Evolutionary conservation across 331 rosid genomes (phyloP).

Genomic region (Malus hybrid): DNA sequence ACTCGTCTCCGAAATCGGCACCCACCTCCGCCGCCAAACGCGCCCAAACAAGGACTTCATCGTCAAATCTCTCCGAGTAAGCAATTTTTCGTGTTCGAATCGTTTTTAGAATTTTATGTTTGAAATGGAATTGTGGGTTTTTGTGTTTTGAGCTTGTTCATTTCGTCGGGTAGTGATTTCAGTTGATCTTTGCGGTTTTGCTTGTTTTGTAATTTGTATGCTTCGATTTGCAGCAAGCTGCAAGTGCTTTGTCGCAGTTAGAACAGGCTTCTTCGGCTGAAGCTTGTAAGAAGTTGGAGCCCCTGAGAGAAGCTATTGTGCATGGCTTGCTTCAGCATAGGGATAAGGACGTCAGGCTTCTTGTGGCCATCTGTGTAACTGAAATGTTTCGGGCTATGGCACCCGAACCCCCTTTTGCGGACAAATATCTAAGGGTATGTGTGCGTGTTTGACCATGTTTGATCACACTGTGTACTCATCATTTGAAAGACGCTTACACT

Average conservation of each 20-base stretch:
- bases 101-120: neutral
- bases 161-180: neutral
- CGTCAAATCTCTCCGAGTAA: constrained; percentile 65
- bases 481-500: neutral
- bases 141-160: neutral
- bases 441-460: neutral
- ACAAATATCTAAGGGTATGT: constrained; percentile 58
- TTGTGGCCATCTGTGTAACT: constrained; percentile 60
- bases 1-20: constrained; percentile 50
- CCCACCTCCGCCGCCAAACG: constrained; percentile 40
- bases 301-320: constrained; percentile 39
- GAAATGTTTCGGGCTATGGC: constrained; percentile 75
- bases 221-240: constrained; percentile 53
- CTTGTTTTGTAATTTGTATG: neutral
- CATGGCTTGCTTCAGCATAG: constrained; percentile 45
- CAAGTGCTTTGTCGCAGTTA: constrained; percentile 47
- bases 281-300: constrained; percentile 35
- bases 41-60: constrained; percentile 66
- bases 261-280: constrained; percentile 43
- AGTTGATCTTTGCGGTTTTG: neutral
- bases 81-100: neutral
- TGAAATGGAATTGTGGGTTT: neutral
- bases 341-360: constrained; percentile 63
- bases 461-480: neutral
- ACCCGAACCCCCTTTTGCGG: constrained; percentile 71